A percentile compares a stretch with the other conserved stretches of the same genome.
Conservation (phyloP, 208 protist species). For the Trypanosoma scelopori region DNA sequence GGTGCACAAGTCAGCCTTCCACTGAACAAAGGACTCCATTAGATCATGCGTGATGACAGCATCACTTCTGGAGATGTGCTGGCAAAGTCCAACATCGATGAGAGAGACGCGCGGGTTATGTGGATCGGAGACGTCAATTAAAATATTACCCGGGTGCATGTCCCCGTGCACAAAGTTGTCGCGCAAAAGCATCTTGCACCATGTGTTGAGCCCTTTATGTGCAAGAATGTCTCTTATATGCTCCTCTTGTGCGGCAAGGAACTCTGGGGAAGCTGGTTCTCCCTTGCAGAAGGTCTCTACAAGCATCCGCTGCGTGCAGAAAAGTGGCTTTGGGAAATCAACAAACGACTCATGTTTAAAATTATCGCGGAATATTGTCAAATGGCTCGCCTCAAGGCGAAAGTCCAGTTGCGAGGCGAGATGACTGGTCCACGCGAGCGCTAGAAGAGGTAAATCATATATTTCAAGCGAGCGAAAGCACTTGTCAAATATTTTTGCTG, state of each 20-base stretch:
- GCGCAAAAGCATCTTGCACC: slow-evolving; percentile 90
- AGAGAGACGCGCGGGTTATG: slow-evolving; percentile 79
- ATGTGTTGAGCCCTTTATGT: slow-evolving; percentile 88
- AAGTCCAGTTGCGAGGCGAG: slow-evolving; percentile 90
- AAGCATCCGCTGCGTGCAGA: slow-evolving; percentile 81
- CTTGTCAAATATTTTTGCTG: slow-evolving; percentile 43
- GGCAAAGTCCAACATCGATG: slow-evolving; percentile 89
- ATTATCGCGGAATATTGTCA: slow-evolving; percentile 82
- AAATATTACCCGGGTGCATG: slow-evolving; percentile 93
- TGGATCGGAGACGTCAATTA: slow-evolving; percentile 79
- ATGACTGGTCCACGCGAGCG: slow-evolving; percentile 74
- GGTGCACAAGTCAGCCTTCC: slow-evolving; percentile 66
- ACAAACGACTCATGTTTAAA: slow-evolving; percentile 77
- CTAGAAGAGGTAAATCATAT: slow-evolving; percentile 66
- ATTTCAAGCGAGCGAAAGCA: slow-evolving; percentile 38
- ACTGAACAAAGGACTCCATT: slow-evolving; percentile 89
- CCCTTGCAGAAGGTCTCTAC: slow-evolving; percentile 90
- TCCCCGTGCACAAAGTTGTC: slow-evolving; percentile 93
- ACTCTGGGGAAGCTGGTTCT: slow-evolving; percentile 75
- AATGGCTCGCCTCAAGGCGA: slow-evolving; percentile 86
- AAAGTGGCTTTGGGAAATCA: slow-evolving; percentile 78
- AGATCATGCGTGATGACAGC: slow-evolving; percentile 56
- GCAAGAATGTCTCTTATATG: slow-evolving; percentile 83
- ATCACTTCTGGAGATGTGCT: slow-evolving; percentile 77
- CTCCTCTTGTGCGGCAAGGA: slow-evolving; percentile 65